These are phyloP conservation scores for Luffa acutangula DNA, from an alignment of 306 rosid genomes.

Conservation along the genomic window DNA sequence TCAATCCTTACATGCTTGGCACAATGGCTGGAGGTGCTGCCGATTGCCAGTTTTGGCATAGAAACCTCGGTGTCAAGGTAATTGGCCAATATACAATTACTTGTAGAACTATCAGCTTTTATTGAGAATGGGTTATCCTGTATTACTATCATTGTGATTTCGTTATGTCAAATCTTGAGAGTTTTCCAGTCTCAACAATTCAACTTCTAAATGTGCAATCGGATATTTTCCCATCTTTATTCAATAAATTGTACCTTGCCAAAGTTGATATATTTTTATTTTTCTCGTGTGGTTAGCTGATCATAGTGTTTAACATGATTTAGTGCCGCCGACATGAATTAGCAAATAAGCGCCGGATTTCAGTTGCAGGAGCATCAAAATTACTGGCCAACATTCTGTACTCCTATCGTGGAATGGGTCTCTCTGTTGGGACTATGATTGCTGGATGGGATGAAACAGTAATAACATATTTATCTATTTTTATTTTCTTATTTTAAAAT, in stretches of 20 bases:
- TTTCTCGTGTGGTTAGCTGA: background rate
- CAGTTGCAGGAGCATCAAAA: slow-evolving; percentile 96
- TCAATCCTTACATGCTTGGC: slow-evolving; percentile 50
- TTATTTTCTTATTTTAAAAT: background rate
- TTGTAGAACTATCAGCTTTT: background rate
- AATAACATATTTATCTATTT: slow-evolving; percentile 7
- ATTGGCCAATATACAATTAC: background rate
- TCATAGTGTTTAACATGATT: background rate
- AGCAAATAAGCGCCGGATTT: slow-evolving; percentile 87
- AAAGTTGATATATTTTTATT: background rate
- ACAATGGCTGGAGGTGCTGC: slow-evolving; percentile 57
- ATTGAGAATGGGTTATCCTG: background rate
- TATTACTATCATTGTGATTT: background rate
- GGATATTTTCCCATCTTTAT: background rate
- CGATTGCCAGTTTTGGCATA: slow-evolving; percentile 49
- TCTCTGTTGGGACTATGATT: slow-evolving; percentile 96
- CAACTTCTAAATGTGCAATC: background rate
- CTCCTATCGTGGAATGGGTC: slow-evolving; percentile 96
- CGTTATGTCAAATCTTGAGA: background rate
- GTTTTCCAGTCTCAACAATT: background rate
- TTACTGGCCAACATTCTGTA: slow-evolving; percentile 85
- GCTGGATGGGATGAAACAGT: slow-evolving; percentile 99
- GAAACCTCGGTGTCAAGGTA: slow-evolving; percentile 46
- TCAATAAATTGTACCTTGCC: background rate
- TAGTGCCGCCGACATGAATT: slow-evolving; percentile 86